phyloP scores from a whole-genome alignment of 805 yeast genomes.

The Lipomyces lipofer region DNA sequence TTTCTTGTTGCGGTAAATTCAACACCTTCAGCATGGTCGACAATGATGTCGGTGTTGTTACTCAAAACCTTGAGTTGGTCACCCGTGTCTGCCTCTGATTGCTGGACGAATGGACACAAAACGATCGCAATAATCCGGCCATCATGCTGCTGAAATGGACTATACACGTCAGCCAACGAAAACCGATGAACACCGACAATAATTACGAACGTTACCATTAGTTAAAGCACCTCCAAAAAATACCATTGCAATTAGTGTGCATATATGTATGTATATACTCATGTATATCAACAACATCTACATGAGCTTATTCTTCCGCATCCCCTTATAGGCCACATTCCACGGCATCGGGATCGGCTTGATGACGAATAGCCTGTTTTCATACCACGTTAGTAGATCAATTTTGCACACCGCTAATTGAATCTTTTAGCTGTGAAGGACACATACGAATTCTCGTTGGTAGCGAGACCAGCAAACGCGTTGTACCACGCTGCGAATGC shows the following conservation, averaged over 20 bases:
- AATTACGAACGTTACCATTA: not conserved
- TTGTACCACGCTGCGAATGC: conserved; percentile 62
- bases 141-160: too few species aligned
- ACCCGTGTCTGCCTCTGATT: too few species aligned
- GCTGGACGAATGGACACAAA: too few species aligned
- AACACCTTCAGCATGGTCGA: too few species aligned
- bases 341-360: conserved; percentile 29
- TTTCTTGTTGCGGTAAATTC: too few species aligned
- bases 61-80: too few species aligned
- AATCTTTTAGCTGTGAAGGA: too few species aligned
- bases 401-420: not conserved
- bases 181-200: not conserved
- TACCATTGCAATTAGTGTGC: too few species aligned
- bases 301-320: conserved; percentile 9
- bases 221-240: not conserved
- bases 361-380: conserved; percentile 23
- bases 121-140: too few species aligned
- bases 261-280: too few species aligned
- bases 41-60: too few species aligned
- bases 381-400: not conserved
- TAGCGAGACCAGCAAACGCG: conserved; percentile 64
- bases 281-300: too few species aligned
- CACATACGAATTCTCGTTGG: conserved; percentile 53
- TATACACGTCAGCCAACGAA: not conserved
- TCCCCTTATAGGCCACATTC: conserved; percentile 9